These are phyloP conservation scores for Collybiopsis confluens DNA, from an alignment of 768 basidiomycete species.

Conservation along the genomic window DNA sequence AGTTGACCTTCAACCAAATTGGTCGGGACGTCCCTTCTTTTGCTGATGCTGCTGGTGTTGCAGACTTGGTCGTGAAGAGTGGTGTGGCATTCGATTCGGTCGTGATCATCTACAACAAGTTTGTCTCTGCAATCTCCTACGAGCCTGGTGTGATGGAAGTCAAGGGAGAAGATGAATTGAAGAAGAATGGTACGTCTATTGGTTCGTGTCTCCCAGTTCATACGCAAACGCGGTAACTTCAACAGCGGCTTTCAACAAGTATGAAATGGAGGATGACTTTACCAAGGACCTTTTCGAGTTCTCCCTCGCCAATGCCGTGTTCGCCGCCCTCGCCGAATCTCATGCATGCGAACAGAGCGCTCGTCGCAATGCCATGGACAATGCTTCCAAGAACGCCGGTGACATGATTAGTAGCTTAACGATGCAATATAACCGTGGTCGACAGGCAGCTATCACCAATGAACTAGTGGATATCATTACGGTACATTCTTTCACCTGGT, in stretches of 20 bases:
- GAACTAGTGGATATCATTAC: slow-evolving; percentile 92
- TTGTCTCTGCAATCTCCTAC: slow-evolving; percentile 88
- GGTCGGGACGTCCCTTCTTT: slow-evolving; percentile 95
- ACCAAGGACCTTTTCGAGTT: slow-evolving; percentile 94
- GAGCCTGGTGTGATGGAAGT: slow-evolving; percentile 75
- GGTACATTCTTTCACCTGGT: slow-evolving; percentile 42
- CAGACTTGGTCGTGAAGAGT: slow-evolving; percentile 86
- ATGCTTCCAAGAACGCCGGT: slow-evolving; percentile 95
- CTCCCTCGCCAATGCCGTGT: slow-evolving; percentile 94
- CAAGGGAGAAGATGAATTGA: slow-evolving; percentile 76
- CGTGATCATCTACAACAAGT: slow-evolving; percentile 77
- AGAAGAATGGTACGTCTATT: slow-evolving; percentile 54
- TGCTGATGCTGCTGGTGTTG: slow-evolving; percentile 89
- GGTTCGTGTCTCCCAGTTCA: neutral
- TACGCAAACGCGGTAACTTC: slow-evolving; percentile 5
- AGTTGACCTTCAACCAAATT: slow-evolving; percentile 94
- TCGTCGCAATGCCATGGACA: slow-evolving; percentile 99
- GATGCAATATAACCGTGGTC: slow-evolving; percentile 98
- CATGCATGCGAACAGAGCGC: slow-evolving; percentile 94
- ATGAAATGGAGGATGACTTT: slow-evolving; percentile 97
- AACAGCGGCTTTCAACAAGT: slow-evolving; percentile 84
- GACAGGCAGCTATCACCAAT: slow-evolving; percentile 96
- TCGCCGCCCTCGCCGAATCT: slow-evolving; percentile 87
- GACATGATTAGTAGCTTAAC: slow-evolving; percentile 88
- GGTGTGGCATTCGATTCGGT: slow-evolving; percentile 86